A percentile compares a stretch with the other conserved stretches of the same genome.
Evolutionary conservation across 805 yeast species (phyloP).

Genomic region (Schwanniomyces vanrijiae): DNA sequence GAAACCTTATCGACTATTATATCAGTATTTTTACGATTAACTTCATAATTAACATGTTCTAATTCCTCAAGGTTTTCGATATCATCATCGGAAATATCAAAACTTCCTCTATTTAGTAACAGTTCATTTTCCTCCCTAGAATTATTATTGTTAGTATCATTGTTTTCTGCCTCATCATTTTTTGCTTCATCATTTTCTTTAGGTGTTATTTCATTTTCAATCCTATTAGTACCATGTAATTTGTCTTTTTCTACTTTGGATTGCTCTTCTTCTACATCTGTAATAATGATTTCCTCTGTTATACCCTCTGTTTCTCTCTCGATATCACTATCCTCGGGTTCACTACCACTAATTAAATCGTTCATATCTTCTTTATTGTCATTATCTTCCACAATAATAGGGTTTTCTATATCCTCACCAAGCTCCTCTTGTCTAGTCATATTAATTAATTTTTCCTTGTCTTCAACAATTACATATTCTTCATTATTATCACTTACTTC

Average conservation of each 20-base stretch:
- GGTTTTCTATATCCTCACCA: not conserved
- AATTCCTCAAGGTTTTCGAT: conserved; percentile 5
- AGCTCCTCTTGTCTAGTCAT: conserved; percentile 1
- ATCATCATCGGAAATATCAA: conserved; percentile 6
- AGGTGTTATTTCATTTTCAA: conserved; percentile 3
- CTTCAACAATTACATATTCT: not conserved
- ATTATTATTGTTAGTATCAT: not conserved
- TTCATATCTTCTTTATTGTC: conserved; percentile 1
- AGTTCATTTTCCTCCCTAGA: not conserved
- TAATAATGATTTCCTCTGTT: conserved; percentile 14
- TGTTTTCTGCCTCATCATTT: conserved; percentile 15
- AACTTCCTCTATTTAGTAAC: not conserved
- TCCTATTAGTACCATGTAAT: conserved; percentile 28
- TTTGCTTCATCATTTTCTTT: not conserved
- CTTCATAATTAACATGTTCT: not conserved
- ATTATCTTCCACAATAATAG: not conserved
- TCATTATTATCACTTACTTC: not conserved
- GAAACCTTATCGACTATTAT: not conserved
- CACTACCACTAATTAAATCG: conserved; percentile 23
- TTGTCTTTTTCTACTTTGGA: conserved; percentile 29
- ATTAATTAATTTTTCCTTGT: not conserved
- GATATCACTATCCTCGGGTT: conserved; percentile 19
- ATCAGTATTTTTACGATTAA: not conserved
- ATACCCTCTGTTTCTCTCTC: conserved; percentile 11
- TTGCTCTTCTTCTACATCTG: conserved; percentile 24